phyloP scores from a whole-genome alignment of 768 basidiomycete genomes.

The Suillus lakei region DNA sequence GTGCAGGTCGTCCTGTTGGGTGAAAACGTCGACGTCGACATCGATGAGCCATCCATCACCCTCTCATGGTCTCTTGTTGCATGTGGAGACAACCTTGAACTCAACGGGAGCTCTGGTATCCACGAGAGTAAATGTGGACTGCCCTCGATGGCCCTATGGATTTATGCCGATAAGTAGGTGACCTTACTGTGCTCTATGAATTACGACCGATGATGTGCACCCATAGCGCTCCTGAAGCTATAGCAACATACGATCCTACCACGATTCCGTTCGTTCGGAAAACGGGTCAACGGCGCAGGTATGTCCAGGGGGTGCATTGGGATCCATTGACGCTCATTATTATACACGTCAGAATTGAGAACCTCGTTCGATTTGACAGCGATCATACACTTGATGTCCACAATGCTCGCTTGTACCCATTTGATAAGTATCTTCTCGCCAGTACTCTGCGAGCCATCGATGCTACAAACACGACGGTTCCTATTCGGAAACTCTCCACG shows the following conservation, averaged over 20 bases:
- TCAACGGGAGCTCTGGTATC: slow-evolving; percentile 49
- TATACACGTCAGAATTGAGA: slow-evolving; percentile 48
- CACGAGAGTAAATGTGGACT: slow-evolving; percentile 57
- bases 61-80: slow-evolving; percentile 61
- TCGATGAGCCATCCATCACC: slow-evolving; percentile 60
- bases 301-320: slow-evolving; percentile 4
- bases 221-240: slow-evolving; percentile 40
- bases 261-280: slow-evolving; percentile 47
- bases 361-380: slow-evolving; percentile 59
- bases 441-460: slow-evolving; percentile 50
- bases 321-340: neutral
- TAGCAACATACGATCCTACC: slow-evolving; percentile 49
- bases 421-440: slow-evolving; percentile 56
- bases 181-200: neutral
- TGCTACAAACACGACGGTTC: slow-evolving; percentile 39
- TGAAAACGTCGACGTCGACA: slow-evolving; percentile 60
- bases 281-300: slow-evolving; percentile 50
- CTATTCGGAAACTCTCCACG: slow-evolving; percentile 48
- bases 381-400: slow-evolving; percentile 61
- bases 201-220: neutral
- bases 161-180: slow-evolving; percentile 56
- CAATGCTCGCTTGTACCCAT: slow-evolving; percentile 57
- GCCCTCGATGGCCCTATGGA: slow-evolving; percentile 43
- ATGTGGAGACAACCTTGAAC: slow-evolving; percentile 51
- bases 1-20: slow-evolving; percentile 58